Evolutionary conservation across 371 early-diverging fungal genomes (phyloP), one percentile per base, ranked within the genome.

Genomic region (Rhizopus stolonifer): DNA sequence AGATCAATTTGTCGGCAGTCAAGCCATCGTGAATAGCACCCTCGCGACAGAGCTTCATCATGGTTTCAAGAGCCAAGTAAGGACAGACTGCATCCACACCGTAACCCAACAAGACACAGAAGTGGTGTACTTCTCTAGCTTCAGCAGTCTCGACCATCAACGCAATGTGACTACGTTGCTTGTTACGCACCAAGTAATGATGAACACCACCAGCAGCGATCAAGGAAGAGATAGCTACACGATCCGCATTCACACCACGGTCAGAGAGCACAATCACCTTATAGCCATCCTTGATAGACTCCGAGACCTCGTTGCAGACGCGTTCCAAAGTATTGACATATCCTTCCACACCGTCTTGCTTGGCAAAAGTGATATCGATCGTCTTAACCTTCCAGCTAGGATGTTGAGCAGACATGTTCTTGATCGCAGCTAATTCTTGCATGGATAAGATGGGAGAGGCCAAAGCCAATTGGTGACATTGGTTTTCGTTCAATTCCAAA

Each of bases 51-150:
- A 96, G 77, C 80, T 94, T 95, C 60, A 85, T 66, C 73, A 96
- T 87, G 21, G 90, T 79, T 68, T 95, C 95, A 57, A 88, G 81
- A 19, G 91, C 90, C 42, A 95, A 75, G 66, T 94, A 95, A 40
- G 98, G 96, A 76, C 92, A 95, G 67, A 96, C 82, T 26, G 93
- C 95, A 73, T 98, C 98, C 26, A 92, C 96, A 74, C 98, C 98
- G 61, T 96, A 96, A 45, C 96, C 97, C n/a, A 96, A 74, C 40
- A 98, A 77, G 4, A 93, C 94, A 72, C 95, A 95, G 60, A 92
- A 87, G 52, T 98, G 98, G 69, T 98, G 98, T 4, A 94, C 94
- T 67, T 98, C 96, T 56, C 96, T 84, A 2, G 94, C 96, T 78
- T 98, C 98, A 21, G 88, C 96, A 14, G 95, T 91, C 67, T 96